Evolutionary conservation across 176 grass and related monocot species (phyloP).

Genomic region (Aegilops bicornis): DNA sequence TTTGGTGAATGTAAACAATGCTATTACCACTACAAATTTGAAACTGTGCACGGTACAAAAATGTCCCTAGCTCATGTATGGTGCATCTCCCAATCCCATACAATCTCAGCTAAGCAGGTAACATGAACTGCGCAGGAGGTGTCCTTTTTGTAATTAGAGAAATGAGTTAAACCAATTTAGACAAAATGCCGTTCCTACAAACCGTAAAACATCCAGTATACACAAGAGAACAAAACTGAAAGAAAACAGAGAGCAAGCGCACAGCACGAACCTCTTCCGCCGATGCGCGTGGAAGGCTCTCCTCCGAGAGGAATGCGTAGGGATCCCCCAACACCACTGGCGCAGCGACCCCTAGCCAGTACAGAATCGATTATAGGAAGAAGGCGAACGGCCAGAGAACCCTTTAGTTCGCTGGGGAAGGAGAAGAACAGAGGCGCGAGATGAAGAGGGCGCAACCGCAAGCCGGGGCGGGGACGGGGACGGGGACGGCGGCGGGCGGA

Average conservation of each 20-base stretch:
- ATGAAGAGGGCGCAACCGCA: conserved; percentile 13
- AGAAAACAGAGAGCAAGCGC: background rate
- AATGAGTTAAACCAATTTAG: background rate
- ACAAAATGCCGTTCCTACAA: background rate
- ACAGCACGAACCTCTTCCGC: conserved; percentile 36
- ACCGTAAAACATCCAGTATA: background rate
- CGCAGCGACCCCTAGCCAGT: background rate
- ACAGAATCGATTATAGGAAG: background rate
- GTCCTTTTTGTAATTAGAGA: background rate
- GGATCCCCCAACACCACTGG: conserved; percentile 11
- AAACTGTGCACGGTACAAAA: background rate
- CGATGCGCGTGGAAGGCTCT: conserved; percentile 2
- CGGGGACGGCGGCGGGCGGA: background rate
- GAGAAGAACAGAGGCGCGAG: background rate
- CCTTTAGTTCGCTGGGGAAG: background rate
- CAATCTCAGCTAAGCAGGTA: background rate
- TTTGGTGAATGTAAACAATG: background rate
- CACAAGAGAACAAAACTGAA: conserved; percentile 11
- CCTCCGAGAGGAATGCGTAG: background rate
- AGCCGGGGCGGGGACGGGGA: background rate
- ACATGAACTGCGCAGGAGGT: background rate
- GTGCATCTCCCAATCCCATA: background rate
- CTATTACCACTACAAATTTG: background rate
- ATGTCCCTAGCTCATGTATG: background rate
- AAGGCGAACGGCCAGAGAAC: background rate